phyloP scores from a whole-genome alignment of 129 eudicot genomes.

The Centrapalus pauciflorus region DNA sequence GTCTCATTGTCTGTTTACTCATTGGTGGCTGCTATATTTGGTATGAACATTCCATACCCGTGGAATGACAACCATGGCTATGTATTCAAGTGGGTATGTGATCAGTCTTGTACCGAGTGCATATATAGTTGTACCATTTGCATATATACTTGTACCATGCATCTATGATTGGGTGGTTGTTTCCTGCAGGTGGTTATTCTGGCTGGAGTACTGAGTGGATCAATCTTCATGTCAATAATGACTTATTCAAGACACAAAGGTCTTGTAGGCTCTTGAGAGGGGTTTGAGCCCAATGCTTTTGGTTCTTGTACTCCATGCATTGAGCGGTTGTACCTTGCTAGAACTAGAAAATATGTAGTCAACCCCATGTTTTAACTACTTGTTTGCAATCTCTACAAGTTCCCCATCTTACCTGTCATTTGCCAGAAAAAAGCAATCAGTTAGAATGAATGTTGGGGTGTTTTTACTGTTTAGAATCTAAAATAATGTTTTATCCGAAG shows the following conservation, averaged over 20 bases:
- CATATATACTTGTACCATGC: background rate
- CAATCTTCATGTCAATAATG: slow-evolving; percentile 66
- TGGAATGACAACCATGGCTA: slow-evolving; percentile 64
- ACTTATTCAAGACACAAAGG: slow-evolving; percentile 85
- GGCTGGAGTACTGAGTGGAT: slow-evolving; percentile 49
- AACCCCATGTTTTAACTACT: no score
- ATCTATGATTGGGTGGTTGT: background rate
- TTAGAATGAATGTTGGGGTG: no score
- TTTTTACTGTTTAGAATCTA: no score
- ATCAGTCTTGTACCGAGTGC: slow-evolving; percentile 1
- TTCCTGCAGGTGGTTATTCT: slow-evolving; percentile 62
- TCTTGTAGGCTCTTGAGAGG: slow-evolving; percentile 63
- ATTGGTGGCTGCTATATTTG: slow-evolving; percentile 78
- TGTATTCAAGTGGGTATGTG: slow-evolving; percentile 76
- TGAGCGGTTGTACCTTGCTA: slow-evolving; percentile 10
- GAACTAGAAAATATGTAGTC: background rate
- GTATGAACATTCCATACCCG: slow-evolving; percentile 84
- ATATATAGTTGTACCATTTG: background rate
- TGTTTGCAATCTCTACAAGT: no score
- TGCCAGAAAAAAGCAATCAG: no score
- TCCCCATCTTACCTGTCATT: no score
- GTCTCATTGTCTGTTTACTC: slow-evolving; percentile 76
- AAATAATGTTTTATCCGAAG: no score
- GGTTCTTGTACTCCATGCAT: slow-evolving; percentile 6
- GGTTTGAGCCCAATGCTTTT: slow-evolving; percentile 8